Evolutionary conservation across 176 grass and related monocot genomes (phyloP), one percentile per base, ranked within the genome.

Genomic region (Paspalum notatum): DNA sequence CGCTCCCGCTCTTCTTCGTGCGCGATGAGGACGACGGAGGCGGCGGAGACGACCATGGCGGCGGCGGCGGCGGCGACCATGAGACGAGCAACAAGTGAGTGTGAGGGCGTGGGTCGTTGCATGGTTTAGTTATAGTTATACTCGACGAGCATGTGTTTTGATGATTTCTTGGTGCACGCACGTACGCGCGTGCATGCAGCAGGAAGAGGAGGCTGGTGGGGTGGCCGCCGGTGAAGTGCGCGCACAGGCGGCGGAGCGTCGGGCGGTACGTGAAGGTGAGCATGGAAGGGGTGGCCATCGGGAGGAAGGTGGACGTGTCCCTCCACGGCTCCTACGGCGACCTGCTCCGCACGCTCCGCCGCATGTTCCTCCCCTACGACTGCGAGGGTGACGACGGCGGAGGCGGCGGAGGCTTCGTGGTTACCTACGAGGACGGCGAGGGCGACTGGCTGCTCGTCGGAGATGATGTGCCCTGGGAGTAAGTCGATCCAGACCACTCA

Each of bases 391-490:
- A 3, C 32, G 32, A 1, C 32, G 32, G 32, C 32, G 1, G n/a
- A n/a, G n/a, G n/a, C n/a, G n/a, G n/a, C n/a, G n/a, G n/a, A n/a
- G n/a, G 32, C 32, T 32, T 32, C 32, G 81, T 65, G 20, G 82
- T 93, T 0, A 91, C 94, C 18, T 93, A 91, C 62, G 82, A 97
- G 78, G 91, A 94, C 37, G 85, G 66, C 7, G 91, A 97, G 4
- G 94, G 94, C 17, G 94, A 97, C 60, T 97, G 91, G 89, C 57
- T 93, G 91, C 79, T 86, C 50, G 75, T 97, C 12, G 94, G 91
- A 62, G 89, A 97, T 46, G 89, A 97, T 67, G 82, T 88, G 78
- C 94, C 94, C 18, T 94, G 89, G 94, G 87, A 90, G 91, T 93
- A 80, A 84, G 94, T 79, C n/a, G n/a, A n/a, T n/a, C 32, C 32